These are phyloP conservation scores for Botrytis galanthina DNA, from an alignment of 2,329 filamentous ascomycete genomes.

Conservation along the genomic window DNA sequence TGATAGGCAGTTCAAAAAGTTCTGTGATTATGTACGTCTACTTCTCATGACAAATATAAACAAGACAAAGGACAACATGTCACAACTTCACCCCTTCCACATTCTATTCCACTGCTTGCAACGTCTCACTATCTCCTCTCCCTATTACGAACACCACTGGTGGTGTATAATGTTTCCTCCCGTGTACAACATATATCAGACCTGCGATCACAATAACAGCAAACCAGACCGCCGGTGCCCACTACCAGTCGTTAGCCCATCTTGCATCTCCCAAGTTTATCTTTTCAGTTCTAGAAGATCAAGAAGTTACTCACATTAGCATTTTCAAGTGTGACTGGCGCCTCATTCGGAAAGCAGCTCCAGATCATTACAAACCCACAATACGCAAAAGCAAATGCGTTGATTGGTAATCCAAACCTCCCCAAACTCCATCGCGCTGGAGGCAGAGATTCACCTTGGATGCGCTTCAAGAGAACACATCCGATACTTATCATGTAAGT, in stretches of 20 bases:
- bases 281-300: too few relatives aligned
- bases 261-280: background rate
- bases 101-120: conserved; percentile 3
- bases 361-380: conserved; percentile 48
- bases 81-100: background rate
- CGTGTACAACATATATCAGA: conserved; percentile 38
- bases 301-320: conserved; percentile 16
- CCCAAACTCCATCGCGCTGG: conserved; percentile 45
- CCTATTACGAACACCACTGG: conserved; percentile 26
- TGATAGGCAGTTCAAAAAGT: background rate
- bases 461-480: conserved; percentile 42
- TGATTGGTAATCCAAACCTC: conserved; percentile 43
- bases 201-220: conserved; percentile 27
- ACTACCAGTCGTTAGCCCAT: conserved; percentile 43
- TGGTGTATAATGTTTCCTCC: conserved; percentile 38
- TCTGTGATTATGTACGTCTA: background rate
- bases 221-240: conserved; percentile 30
- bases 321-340: conserved; percentile 38
- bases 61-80: background rate
- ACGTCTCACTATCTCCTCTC: background rate
- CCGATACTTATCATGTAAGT: conserved; percentile 51
- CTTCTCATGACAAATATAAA: background rate
- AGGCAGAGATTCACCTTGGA: conserved; percentile 43
- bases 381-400: conserved; percentile 46
- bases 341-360: conserved; percentile 46